Evolutionary conservation across 176 grass and related monocot genomes (phyloP).

Genomic region (Poa annua): DNA sequence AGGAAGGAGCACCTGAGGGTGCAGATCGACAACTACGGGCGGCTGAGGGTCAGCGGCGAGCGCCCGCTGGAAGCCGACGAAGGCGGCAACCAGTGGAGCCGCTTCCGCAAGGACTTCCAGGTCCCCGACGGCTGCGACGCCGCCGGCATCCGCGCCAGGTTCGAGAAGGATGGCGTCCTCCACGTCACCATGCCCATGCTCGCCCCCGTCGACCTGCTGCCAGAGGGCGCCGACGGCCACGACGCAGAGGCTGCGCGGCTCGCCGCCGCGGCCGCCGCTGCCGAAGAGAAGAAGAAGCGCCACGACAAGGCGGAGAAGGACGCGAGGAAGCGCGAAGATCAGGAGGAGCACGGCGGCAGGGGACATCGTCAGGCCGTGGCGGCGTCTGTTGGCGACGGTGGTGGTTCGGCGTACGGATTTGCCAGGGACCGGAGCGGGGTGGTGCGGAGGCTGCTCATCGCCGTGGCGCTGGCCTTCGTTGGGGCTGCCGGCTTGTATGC

Average conservation of each 20-base stretch:
- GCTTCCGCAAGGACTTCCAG: constrained; percentile 44
- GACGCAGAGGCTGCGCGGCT: background rate
- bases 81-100: constrained; percentile 36
- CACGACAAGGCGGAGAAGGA: background rate
- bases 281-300: background rate
- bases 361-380: background rate
- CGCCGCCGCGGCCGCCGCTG: background rate
- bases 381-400: background rate
- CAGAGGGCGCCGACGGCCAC: background rate
- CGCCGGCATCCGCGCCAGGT: constrained; percentile 21
- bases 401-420: background rate
- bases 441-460: constrained; percentile 2
- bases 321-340: background rate
- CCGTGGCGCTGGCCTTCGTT: constrained; percentile 31
- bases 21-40: constrained; percentile 32
- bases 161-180: constrained; percentile 42
- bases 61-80: constrained; percentile 6
- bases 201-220: background rate
- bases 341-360: background rate
- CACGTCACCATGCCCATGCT: constrained; percentile 45
- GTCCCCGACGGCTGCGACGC: constrained; percentile 45
- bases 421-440: constrained; percentile 9
- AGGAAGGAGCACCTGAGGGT: constrained; percentile 54
- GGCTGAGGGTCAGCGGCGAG: constrained; percentile 41
- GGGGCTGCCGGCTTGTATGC: constrained; percentile 37